A percentile compares a stretch with the other conserved stretches of the same genome.
Evolutionary conservation across 2,329 filamentous ascomycete genomes (phyloP).

Genomic region (Neofusicoccum sp.): DNA sequence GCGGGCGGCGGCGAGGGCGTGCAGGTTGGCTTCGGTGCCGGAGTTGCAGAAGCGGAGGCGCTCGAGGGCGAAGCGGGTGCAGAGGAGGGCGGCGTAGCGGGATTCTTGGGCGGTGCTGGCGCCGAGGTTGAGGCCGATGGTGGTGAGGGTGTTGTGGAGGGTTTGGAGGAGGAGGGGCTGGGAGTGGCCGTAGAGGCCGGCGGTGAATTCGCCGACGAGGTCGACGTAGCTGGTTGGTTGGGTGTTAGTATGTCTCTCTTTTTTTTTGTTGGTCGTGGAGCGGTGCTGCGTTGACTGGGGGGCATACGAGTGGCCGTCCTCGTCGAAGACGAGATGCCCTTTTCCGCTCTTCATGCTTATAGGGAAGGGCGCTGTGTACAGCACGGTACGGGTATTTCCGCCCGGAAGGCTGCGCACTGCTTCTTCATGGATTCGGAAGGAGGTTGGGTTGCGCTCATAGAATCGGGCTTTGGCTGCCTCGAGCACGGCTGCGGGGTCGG

Average conservation of each 20-base stretch:
- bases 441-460: conserved; percentile 24
- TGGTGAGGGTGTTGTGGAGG: conserved; percentile 24
- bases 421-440: conserved; percentile 29
- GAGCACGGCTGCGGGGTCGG: conserved; percentile 19
- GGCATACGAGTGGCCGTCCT: conserved; percentile 31
- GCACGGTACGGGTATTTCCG: conserved; percentile 39
- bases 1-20: conserved; percentile 42
- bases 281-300: background rate
- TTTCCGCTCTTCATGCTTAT: conserved; percentile 32
- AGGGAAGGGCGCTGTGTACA: conserved; percentile 39
- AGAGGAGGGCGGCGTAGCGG: conserved; percentile 25
- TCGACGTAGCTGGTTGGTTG: conserved; percentile 25
- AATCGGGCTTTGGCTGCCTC: conserved; percentile 24
- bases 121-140: conserved; percentile 27
- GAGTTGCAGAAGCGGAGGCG: conserved; percentile 31
- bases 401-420: conserved; percentile 35
- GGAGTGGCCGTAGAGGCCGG: conserved; percentile 31
- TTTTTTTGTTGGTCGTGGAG: too few species aligned
- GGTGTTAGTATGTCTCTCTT: conserved; percentile 28
- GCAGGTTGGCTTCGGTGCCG: conserved; percentile 31
- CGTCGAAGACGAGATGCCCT: conserved; percentile 28
- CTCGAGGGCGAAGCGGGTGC: conserved; percentile 25
- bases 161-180: conserved; percentile 27
- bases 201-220: conserved; percentile 30
- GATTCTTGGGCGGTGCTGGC: conserved; percentile 26